Conservation (phyloP, 2,329 filamentous ascomycete species). For the Rhynchosporium secalis region DNA sequence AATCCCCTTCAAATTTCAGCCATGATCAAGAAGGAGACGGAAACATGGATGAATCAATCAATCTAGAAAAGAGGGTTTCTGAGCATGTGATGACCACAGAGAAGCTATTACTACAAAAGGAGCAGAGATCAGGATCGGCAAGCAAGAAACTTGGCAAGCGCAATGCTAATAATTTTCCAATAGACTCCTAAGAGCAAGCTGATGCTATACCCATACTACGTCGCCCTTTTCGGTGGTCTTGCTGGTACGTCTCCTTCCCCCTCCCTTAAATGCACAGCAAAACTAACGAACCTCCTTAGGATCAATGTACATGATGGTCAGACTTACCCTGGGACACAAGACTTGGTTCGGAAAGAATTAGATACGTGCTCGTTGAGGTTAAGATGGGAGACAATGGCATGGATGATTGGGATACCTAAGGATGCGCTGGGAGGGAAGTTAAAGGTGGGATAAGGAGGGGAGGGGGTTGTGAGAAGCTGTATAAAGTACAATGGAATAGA, state of each 20-base stretch:
- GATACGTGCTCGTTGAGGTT: neutral
- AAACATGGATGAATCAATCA: no score
- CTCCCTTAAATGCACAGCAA: neutral
- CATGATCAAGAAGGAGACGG: no score
- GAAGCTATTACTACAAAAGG: neutral
- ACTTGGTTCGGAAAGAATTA: slow-evolving; percentile 65
- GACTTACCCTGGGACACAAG: slow-evolving; percentile 76
- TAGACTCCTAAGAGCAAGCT: slow-evolving; percentile 65
- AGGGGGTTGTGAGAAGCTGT: slow-evolving; percentile 9
- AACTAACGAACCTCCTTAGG: slow-evolving; percentile 35
- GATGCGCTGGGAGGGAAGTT: neutral
- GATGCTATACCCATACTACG: slow-evolving; percentile 69
- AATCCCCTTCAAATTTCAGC: neutral
- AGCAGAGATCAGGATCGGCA: neutral
- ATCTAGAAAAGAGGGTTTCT: neutral
- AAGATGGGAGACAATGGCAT: neutral
- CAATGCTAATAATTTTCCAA: slow-evolving; percentile 5
- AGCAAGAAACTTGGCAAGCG: neutral
- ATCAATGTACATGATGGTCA: slow-evolving; percentile 69
- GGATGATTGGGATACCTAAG: neutral
- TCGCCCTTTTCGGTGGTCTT: slow-evolving; percentile 61
- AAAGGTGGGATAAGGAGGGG: neutral
- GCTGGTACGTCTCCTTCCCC: slow-evolving; percentile 52
- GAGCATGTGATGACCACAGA: neutral
- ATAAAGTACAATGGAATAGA: slow-evolving; percentile 14